phyloP scores from a whole-genome alignment of 1,139 yeast species.

The Blastobotrys aristatus region DNA sequence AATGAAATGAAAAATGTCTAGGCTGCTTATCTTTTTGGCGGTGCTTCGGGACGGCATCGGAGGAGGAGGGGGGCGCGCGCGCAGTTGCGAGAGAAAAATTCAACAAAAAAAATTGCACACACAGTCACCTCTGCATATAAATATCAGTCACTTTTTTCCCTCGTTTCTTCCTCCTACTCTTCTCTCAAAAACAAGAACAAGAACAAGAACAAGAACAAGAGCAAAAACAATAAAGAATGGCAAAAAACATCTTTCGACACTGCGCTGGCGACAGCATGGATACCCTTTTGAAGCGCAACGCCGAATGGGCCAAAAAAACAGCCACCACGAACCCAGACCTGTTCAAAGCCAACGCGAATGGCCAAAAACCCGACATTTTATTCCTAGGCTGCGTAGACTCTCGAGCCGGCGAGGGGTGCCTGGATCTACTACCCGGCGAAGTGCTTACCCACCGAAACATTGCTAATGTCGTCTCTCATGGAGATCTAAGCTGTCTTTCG shows the following conservation, averaged over 20 bases:
- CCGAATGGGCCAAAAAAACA: conserved; percentile 58
- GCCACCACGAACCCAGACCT: conserved; percentile 58
- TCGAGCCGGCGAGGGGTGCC: conserved; percentile 74
- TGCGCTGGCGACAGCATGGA: conserved; percentile 33
- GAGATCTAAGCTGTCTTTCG: conserved; percentile 73
- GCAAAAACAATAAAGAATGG: not conserved
- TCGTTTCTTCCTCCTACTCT: not conserved
- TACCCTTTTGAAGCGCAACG: conserved; percentile 66
- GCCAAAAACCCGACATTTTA: conserved; percentile 88
- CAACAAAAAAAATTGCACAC: not conserved
- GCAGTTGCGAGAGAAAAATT: too few relatives aligned
- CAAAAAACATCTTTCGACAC: conserved; percentile 9
- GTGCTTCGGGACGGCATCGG: too few relatives aligned
- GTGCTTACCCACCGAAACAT: conserved; percentile 90
- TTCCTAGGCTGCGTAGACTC: conserved; percentile 98
- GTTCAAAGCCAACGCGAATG: conserved; percentile 66
- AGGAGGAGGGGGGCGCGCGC: too few relatives aligned
- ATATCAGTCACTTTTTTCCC: not conserved
- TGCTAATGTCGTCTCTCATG: conserved; percentile 71
- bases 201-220: not conserved
- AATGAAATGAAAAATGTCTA: too few relatives aligned
- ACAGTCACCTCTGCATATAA: not conserved
- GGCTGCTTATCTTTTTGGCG: too few relatives aligned
- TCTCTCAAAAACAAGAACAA: not conserved
- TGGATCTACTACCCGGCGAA: conserved; percentile 84